Conservation (phyloP, 2,329 filamentous ascomycete species). For the Aspergillus sp. region DNA sequence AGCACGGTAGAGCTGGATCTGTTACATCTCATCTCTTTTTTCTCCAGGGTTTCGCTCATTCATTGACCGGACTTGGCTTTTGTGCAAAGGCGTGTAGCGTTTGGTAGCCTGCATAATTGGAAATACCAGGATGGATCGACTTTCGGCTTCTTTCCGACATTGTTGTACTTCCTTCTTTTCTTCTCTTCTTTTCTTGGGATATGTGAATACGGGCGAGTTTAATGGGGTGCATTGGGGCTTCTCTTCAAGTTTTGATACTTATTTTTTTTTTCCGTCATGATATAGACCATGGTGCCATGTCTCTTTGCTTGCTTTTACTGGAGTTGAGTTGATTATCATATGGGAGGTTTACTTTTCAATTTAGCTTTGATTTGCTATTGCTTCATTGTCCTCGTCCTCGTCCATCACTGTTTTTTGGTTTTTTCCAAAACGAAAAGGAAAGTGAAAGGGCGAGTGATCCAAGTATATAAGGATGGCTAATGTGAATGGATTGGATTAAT, state of each 20-base stretch:
- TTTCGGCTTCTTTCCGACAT: constrained; percentile 3
- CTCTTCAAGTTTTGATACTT: constrained; percentile 1
- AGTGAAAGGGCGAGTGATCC: too few relatives aligned
- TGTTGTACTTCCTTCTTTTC: constrained; percentile 4
- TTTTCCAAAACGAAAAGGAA: too few relatives aligned
- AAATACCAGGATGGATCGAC: constrained; percentile 8
- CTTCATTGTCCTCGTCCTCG: not conserved
- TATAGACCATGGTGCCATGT: constrained; percentile 1
- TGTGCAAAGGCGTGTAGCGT: constrained; percentile 2
- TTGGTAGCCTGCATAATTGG: constrained; percentile 14
- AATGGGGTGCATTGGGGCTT: not conserved
- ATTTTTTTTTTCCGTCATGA: constrained; percentile 1
- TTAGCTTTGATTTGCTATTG: not conserved
- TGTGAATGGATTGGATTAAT: too few relatives aligned
- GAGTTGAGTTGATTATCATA: not conserved
- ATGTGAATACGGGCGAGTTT: constrained; percentile 8
- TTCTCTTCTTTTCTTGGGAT: constrained; percentile 7
- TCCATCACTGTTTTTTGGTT: not conserved
- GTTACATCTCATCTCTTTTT: not conserved
- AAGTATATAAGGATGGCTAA: too few relatives aligned
- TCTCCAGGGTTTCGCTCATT: not conserved
- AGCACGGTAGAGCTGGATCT: constrained; percentile 19
- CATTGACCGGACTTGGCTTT: not conserved
- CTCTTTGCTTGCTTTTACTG: not conserved
- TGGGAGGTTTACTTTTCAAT: not conserved